These are phyloP conservation scores for Podaxis rugospora DNA, from an alignment of 768 basidiomycete species.

Conservation along the genomic window DNA sequence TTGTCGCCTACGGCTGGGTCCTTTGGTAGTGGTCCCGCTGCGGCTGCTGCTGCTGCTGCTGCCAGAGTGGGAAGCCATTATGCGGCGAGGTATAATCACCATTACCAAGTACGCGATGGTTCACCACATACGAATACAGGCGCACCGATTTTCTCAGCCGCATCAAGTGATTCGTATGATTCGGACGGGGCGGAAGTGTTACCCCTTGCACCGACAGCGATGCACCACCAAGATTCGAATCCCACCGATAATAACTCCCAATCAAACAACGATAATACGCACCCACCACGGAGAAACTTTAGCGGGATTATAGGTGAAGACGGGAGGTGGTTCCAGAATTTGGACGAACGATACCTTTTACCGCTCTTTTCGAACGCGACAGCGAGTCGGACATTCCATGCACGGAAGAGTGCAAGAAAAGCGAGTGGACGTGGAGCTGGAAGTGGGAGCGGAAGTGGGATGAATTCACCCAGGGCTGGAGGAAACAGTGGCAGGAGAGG, in stretches of 20 bases:
- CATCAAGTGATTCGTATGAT: slow-evolving; percentile 74
- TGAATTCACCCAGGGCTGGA: not conserved
- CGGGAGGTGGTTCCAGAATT: slow-evolving; percentile 91
- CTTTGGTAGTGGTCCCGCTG: slow-evolving; percentile 13
- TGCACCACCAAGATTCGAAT: slow-evolving; percentile 17
- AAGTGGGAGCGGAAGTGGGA: slow-evolving; percentile 11
- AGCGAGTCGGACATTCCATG: slow-evolving; percentile 82
- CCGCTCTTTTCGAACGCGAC: slow-evolving; percentile 93
- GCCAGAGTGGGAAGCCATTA: slow-evolving; percentile 57
- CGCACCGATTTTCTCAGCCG: slow-evolving; percentile 52
- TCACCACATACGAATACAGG: slow-evolving; percentile 10
- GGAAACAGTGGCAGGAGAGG: not conserved
- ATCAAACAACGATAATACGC: not conserved
- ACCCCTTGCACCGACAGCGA: slow-evolving; percentile 60
- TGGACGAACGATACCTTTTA: slow-evolving; percentile 92
- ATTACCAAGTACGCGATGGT: slow-evolving; percentile 8
- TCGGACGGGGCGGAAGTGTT: slow-evolving; percentile 75
- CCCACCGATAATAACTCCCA: not conserved
- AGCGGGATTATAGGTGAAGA: slow-evolving; percentile 47
- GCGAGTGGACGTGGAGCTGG: slow-evolving; percentile 28
- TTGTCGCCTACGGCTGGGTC: slow-evolving; percentile 18
- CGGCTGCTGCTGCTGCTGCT: slow-evolving; percentile 20
- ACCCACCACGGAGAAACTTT: slow-evolving; percentile 21
- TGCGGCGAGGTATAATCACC: slow-evolving; percentile 55
- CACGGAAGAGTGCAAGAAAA: slow-evolving; percentile 57